Conservation (phyloP, 2,329 filamentous ascomycete genomes). For the Pyrenochaeta sp. region DNA sequence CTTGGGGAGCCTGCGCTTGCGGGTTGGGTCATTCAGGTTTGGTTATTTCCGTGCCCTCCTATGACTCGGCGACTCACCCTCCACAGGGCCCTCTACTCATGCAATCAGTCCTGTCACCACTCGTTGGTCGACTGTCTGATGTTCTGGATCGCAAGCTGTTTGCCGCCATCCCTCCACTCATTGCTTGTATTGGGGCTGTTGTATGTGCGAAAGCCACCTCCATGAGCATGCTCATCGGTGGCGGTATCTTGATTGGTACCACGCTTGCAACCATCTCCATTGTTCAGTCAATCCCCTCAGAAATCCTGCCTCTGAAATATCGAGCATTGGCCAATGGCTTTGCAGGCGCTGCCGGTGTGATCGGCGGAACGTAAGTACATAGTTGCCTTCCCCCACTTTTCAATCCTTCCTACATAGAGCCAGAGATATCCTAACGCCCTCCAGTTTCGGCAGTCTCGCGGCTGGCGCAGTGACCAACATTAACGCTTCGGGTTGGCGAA, state of each 20-base stretch:
- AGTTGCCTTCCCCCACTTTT: neutral
- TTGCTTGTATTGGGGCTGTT: constrained; percentile 63
- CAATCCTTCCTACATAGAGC: neutral
- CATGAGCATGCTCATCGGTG: constrained; percentile 66
- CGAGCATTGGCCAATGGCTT: constrained; percentile 65
- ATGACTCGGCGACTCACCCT: too few relatives aligned
- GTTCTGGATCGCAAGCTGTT: constrained; percentile 65
- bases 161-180: constrained; percentile 60
- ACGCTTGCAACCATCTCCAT: constrained; percentile 65
- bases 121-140: constrained; percentile 65
- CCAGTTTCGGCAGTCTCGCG: constrained; percentile 58
- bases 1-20: constrained; percentile 60
- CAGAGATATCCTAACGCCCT: neutral
- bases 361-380: constrained; percentile 61
- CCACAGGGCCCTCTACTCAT: constrained; percentile 64
- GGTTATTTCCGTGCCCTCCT: too few relatives aligned
- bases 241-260: constrained; percentile 65
- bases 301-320: constrained; percentile 66
- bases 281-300: constrained; percentile 64
- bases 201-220: constrained; percentile 64
- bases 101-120: constrained; percentile 65
- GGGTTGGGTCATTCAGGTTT: constrained; percentile 65
- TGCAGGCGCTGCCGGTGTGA: constrained; percentile 59
- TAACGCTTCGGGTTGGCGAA: constrained; percentile 60
- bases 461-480: constrained; percentile 63